Evolutionary conservation across 2,329 filamentous ascomycete species (phyloP).

Genomic region (Botrytis tulipae): DNA sequence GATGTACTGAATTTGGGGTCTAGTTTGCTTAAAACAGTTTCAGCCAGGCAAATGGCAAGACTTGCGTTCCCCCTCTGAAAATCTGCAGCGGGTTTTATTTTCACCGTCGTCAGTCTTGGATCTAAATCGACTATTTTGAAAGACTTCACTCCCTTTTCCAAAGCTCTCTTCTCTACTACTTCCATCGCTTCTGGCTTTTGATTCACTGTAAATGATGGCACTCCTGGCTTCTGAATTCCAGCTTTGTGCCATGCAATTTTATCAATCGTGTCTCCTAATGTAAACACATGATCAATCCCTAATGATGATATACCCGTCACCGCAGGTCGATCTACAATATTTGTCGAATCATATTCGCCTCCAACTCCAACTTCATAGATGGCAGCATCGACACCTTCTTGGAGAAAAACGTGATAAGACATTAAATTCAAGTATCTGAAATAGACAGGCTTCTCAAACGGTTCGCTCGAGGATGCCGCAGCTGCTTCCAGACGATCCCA

Average conservation of each 20-base stretch:
- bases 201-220: slow-evolving; percentile 56
- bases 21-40: slow-evolving; percentile 48
- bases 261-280: slow-evolving; percentile 60
- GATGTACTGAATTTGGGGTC: slow-evolving; percentile 35
- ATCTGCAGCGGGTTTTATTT: slow-evolving; percentile 50
- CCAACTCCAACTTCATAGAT: slow-evolving; percentile 68
- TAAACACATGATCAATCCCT: slow-evolving; percentile 66
- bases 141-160: slow-evolving; percentile 51
- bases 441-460: slow-evolving; percentile 50
- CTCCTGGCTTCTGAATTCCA: slow-evolving; percentile 64
- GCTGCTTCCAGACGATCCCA: slow-evolving; percentile 54
- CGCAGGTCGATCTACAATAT: slow-evolving; percentile 57
- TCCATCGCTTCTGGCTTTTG: slow-evolving; percentile 48
- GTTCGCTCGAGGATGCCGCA: slow-evolving; percentile 36
- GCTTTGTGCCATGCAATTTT: slow-evolving; percentile 74
- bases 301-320: slow-evolving; percentile 63
- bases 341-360: slow-evolving; percentile 68
- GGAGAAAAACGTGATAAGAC: slow-evolving; percentile 64
- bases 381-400: slow-evolving; percentile 59
- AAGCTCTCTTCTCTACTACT: slow-evolving; percentile 51
- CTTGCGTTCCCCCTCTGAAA: slow-evolving; percentile 62
- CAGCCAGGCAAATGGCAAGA: slow-evolving; percentile 51
- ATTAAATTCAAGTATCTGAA: slow-evolving; percentile 64
- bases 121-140: slow-evolving; percentile 47
- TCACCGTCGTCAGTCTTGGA: slow-evolving; percentile 45